Conservation (phyloP, 805 yeast species). For the Wickerhamiella hasegawae region DNA sequence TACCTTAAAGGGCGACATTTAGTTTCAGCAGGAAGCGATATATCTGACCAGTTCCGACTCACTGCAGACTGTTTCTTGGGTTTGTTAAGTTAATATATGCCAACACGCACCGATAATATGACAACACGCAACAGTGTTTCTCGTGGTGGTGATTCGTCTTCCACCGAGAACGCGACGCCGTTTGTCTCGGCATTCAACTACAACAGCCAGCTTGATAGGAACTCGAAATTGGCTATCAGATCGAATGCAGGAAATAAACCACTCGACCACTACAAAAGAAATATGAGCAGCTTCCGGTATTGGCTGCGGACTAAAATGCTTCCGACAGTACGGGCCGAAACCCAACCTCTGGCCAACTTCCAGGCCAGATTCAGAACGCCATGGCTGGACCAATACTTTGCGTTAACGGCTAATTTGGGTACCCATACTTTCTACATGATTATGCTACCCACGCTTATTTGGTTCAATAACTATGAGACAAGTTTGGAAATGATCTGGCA, state of each 20-base stretch:
- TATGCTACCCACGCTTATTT: slow-evolving; percentile 68
- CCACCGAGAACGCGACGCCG: not conserved
- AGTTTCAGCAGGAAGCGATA: no score
- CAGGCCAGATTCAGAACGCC: slow-evolving; percentile 38
- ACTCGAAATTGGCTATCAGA: no score
- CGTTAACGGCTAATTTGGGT: slow-evolving; percentile 78
- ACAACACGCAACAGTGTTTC: no score
- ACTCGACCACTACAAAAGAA: slow-evolving; percentile 43
- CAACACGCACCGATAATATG: no score
- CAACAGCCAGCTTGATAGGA: not conserved
- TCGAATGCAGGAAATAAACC: not conserved
- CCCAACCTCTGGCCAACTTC: slow-evolving; percentile 36
- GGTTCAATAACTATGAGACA: slow-evolving; percentile 51
- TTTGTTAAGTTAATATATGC: no score
- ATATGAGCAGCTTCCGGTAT: slow-evolving; percentile 34
- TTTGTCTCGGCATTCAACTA: not conserved
- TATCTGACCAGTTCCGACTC: no score
- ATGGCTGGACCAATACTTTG: slow-evolving; percentile 55
- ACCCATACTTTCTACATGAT: slow-evolving; percentile 87
- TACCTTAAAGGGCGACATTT: no score
- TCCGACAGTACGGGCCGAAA: slow-evolving; percentile 48
- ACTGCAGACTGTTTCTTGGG: no score
- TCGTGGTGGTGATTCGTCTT: slow-evolving; percentile 2
- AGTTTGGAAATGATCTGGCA: slow-evolving; percentile 53
- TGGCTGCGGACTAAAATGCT: slow-evolving; percentile 35